These are phyloP conservation scores for Draba incana DNA, from an alignment of 345 rosid genomes.

Conservation along the genomic window DNA sequence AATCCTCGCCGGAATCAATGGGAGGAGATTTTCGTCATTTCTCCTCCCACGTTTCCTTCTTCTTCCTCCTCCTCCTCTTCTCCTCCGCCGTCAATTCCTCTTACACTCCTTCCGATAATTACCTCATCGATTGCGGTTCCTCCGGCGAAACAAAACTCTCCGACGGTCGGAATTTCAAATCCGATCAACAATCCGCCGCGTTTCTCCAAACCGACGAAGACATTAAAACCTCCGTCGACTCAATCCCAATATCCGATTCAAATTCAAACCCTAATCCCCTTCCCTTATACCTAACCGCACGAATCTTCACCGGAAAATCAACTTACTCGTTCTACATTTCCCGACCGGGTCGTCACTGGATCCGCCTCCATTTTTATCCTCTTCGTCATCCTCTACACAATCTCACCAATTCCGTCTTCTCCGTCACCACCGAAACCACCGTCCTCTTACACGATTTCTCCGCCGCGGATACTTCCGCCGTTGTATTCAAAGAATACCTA, in stretches of 20 bases:
- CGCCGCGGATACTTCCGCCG: conserved; percentile 22
- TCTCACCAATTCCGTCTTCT: conserved; percentile 56
- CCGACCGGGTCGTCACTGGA: conserved; percentile 69
- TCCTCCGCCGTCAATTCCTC: conserved; percentile 28
- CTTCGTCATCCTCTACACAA: conserved; percentile 57
- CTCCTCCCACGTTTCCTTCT: conserved; percentile 35
- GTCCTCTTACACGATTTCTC: conserved; percentile 74
- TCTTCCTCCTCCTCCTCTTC: conserved; percentile 30
- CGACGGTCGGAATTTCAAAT: conserved; percentile 70
- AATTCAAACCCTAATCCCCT: conserved; percentile 32
- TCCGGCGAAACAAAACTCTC: conserved; percentile 56
- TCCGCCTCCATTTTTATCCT: conserved; percentile 81
- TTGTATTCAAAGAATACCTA: conserved; percentile 72
- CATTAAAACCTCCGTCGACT: conserved; percentile 50
- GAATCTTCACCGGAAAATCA: conserved; percentile 57
- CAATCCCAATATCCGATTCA: conserved; percentile 39
- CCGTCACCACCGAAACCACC: conserved; percentile 56
- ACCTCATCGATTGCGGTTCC: conserved; percentile 81
- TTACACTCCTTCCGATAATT: conserved; percentile 56
- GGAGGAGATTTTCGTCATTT: conserved; percentile 44
- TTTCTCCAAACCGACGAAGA: conserved; percentile 61
- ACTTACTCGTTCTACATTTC: conserved; percentile 54
- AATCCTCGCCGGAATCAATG: conserved; percentile 39
- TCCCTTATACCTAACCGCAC: conserved; percentile 47
- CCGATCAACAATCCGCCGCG: conserved; percentile 58